These are phyloP conservation scores for Ceratobasidium sp. DNA, from an alignment of 1,284 basidiomycete species.

Conservation along the genomic window DNA sequence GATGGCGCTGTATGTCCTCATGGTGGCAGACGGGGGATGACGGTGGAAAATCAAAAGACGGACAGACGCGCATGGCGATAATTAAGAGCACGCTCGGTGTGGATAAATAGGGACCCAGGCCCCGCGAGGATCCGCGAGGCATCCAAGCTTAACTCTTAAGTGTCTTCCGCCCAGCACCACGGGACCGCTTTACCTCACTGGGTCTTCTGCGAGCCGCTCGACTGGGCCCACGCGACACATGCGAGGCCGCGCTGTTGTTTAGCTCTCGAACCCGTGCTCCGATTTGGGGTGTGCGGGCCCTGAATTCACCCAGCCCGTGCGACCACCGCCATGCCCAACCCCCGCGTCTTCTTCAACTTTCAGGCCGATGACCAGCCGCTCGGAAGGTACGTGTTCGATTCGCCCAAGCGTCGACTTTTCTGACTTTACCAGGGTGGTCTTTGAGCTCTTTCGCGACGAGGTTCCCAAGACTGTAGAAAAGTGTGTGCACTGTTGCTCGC, in stretches of 20 bases:
- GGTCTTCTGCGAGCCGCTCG: neutral
- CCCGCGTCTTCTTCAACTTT: conserved; percentile 77
- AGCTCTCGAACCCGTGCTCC: too few species aligned
- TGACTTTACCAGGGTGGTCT: conserved; percentile 66
- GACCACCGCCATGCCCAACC: conserved; percentile 47
- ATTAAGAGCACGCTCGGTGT: conserved; percentile 1
- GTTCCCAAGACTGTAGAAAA: conserved; percentile 90
- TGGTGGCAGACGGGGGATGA: conserved; percentile 48
- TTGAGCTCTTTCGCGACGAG: conserved; percentile 80
- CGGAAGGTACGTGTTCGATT: conserved; percentile 63
- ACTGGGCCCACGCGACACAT: conserved; percentile 1
- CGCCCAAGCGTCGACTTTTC: neutral
- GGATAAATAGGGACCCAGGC: neutral
- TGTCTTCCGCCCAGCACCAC: neutral
- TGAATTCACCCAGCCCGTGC: neutral
- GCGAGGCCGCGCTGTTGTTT: conserved; percentile 1
- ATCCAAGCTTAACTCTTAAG: neutral
- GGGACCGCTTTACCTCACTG: too few species aligned
- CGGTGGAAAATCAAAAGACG: conserved; percentile 19
- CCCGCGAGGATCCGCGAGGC: neutral
- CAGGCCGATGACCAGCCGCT: conserved; percentile 62
- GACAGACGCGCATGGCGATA: conserved; percentile 16
- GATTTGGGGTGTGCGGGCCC: conserved; percentile 17
- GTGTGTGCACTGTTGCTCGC: conserved; percentile 57
- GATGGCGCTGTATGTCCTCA: conserved; percentile 77